These are phyloP conservation scores for Neofusicoccum laricinum DNA, from an alignment of 2,329 filamentous ascomycete species.

Conservation along the genomic window DNA sequence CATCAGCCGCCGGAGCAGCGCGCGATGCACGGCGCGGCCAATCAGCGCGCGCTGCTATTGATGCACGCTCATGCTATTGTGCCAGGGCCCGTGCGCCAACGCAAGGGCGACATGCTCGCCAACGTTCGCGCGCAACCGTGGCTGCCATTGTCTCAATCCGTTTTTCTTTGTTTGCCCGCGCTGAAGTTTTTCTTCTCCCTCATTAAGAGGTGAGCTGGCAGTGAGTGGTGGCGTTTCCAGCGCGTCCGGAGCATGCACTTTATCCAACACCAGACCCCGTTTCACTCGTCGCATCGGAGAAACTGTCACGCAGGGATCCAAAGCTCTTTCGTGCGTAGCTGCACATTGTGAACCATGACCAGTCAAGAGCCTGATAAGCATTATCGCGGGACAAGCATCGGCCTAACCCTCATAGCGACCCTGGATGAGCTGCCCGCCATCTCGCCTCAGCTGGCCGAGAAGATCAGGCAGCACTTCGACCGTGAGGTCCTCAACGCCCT, in stretches of 20 bases:
- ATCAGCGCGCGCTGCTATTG: background rate
- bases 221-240: background rate
- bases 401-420: constrained; percentile 1
- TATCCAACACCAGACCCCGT: background rate
- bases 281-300: constrained; percentile 1
- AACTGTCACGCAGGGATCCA: background rate
- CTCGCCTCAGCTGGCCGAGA: constrained; percentile 4
- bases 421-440: constrained; percentile 7
- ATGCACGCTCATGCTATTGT: background rate
- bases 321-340: background rate
- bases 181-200: background rate
- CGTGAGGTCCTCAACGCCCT: constrained; percentile 1
- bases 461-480: constrained; percentile 6
- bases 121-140: background rate
- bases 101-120: background rate
- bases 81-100: background rate
- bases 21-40: background rate
- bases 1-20: background rate
- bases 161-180: background rate
- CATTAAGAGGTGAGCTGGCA: background rate
- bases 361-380: constrained; percentile 3
- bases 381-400: constrained; percentile 12
- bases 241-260: background rate
- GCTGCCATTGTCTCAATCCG: background rate
- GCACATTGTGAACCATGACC: background rate